A percentile compares a stretch with the other conserved stretches of the same genome.
Conservation (phyloP, 768 basidiomycete genomes). For the Dendrothele bispora region DNA sequence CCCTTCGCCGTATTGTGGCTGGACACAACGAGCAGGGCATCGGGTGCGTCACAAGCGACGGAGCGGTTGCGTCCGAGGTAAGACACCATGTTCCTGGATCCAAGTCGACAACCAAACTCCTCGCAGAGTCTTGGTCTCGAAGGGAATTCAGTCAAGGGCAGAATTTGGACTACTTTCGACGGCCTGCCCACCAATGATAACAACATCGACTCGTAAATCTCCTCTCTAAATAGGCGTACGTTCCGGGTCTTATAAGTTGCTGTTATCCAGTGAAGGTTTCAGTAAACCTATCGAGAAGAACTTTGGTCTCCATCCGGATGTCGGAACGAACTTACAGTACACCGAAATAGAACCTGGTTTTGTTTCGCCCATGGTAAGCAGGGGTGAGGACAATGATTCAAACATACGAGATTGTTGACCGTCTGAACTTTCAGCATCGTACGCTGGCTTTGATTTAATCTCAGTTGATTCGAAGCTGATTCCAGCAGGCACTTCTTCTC, state of each 20-base stretch:
- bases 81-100: too few relatives aligned
- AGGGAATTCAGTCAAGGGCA: conserved; percentile 30
- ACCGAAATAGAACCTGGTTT: conserved; percentile 58
- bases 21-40: conserved; percentile 43
- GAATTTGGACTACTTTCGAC: conserved; percentile 51
- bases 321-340: conserved; percentile 47
- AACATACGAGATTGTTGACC: not conserved
- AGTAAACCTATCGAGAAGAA: conserved; percentile 31
- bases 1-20: conserved; percentile 52
- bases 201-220: conserved; percentile 37
- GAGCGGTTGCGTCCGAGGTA: conserved; percentile 20
- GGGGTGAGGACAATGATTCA: too few relatives aligned
- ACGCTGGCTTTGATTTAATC: too few relatives aligned
- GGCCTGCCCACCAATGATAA: conserved; percentile 55
- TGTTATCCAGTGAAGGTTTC: too few relatives aligned
- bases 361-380: conserved; percentile 46
- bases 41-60: conserved; percentile 40
- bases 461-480: too few relatives aligned
- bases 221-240: too few relatives aligned
- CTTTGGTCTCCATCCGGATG: conserved; percentile 42
- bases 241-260: too few relatives aligned
- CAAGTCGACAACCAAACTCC: too few relatives aligned
- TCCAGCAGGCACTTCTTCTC: too few relatives aligned
- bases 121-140: not conserved
- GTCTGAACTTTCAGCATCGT: conserved; percentile 38